Evolutionary conservation across 768 basidiomycete species (phyloP), one percentile per base, ranked within the genome.

Genomic region (Melanogaster broomeanus): DNA sequence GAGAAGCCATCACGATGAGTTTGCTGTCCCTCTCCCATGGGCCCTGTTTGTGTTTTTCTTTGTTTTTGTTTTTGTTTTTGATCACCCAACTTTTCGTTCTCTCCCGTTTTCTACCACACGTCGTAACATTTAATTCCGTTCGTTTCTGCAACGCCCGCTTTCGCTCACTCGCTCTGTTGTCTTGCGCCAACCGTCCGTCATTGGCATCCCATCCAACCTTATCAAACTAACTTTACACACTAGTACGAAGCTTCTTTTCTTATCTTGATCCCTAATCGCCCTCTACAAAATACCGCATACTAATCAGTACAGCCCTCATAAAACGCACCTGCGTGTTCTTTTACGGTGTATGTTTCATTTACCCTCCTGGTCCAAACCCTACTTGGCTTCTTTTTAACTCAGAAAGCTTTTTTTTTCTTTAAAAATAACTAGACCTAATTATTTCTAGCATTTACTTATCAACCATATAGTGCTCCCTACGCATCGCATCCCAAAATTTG

Each of bases 131-230:
- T 65, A 65, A 64, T 68, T 51, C 41, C 53, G 37, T 47, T 45
- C 45, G 16, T 53, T 42, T 27, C 34, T 15, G 30, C 31, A n/a
- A 25, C 34, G 30, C 42, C 42, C 51, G 50, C 57, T 51, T 52
- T 65, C 53, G 53, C 49, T 48, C 58, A 34, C n/a, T 48, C 58
- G 31, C n/a, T 39, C 38, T 62, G 65, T 69, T 65, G 58, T 67
- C 56, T 51, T 39, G 57, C 42, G 40, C 48, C 46, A 45, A 34
- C 12, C 18, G 27, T 24, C 35, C 16, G 33, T 21, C 46, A 37
- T 35, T 30, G 50, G 37, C 35, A 35, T 42, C 10, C 27, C 42
- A n/a, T n/a, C n/a, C n/a, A n/a, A n/a, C 18, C 38, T 45, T 41
- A 53, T 30, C 25, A 41, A 42, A n/a, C 27, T 42, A 42, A 28